Conservation (phyloP, 1,284 basidiomycete species). For the Trametes versicolor region DNA sequence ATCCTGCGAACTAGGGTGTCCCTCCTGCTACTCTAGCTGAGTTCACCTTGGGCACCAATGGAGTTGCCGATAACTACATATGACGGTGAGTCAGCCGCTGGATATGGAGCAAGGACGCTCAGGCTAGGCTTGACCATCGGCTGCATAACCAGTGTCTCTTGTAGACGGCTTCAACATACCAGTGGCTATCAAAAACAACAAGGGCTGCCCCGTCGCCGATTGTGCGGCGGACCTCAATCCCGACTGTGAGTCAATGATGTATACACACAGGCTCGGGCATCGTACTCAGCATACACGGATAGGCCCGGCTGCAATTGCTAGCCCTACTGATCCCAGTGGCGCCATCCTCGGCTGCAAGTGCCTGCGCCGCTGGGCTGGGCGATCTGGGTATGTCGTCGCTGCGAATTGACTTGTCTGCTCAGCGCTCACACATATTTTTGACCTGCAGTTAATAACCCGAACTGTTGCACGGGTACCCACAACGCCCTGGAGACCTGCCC, state of each 20-base stretch:
- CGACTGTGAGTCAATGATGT: constrained; percentile 37
- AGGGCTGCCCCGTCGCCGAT: constrained; percentile 49
- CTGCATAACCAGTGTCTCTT: constrained; percentile 44
- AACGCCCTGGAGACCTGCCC: constrained; percentile 54
- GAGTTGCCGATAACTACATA: constrained; percentile 49
- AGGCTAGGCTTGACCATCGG: too few relatives aligned
- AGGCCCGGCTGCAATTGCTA: constrained; percentile 48
- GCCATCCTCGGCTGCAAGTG: constrained; percentile 54
- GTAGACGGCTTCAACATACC: constrained; percentile 55
- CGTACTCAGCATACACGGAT: background rate
- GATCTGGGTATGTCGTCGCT: constrained; percentile 42
- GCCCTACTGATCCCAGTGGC: constrained; percentile 49
- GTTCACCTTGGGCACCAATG: constrained; percentile 47
- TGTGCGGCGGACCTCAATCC: constrained; percentile 55
- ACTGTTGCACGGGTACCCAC: constrained; percentile 55
- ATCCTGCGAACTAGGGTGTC: constrained; percentile 42
- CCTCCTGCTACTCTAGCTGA: constrained; percentile 56
- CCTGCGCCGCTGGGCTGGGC: constrained; percentile 51
- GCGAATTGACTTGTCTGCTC: too few relatives aligned
- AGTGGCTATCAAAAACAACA: constrained; percentile 50
- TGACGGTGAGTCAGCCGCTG: constrained; percentile 49
- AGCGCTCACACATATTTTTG: constrained; percentile 15
- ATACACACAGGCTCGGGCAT: background rate
- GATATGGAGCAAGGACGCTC: too few relatives aligned
- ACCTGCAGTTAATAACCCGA: constrained; percentile 43